A percentile compares a stretch with the other conserved stretches of the same genome.
These are phyloP conservation scores for Candida pseudofarinosa DNA, from an alignment of 805 yeast genomes.

Conservation along the genomic window DNA sequence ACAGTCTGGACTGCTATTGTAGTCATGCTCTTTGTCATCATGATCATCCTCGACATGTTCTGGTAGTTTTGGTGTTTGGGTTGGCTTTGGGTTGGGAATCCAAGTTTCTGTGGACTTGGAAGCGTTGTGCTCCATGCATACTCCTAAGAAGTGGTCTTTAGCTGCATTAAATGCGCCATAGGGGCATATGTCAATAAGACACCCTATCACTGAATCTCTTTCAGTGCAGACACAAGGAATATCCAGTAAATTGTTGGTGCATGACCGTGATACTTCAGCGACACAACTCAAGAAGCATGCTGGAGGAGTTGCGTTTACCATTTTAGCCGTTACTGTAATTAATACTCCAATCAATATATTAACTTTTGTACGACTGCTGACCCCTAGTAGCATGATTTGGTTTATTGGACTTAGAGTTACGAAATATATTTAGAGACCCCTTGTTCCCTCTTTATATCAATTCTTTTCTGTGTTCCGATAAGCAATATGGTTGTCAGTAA, in stretches of 20 bases:
- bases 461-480: too few relatives aligned
- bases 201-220: conserved; percentile 36
- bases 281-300: conserved; percentile 47
- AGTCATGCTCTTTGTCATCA: conserved; percentile 5
- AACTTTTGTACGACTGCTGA: too few relatives aligned
- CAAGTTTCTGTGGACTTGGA: conserved; percentile 5
- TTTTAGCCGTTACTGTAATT: background rate
- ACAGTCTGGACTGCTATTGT: conserved; percentile 7
- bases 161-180: conserved; percentile 39
- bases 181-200: conserved; percentile 45
- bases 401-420: too few relatives aligned
- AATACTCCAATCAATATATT: background rate
- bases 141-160: conserved; percentile 47
- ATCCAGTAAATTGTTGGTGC: conserved; percentile 30
- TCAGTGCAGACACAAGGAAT: conserved; percentile 37
- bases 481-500: too few relatives aligned
- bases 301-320: conserved; percentile 43
- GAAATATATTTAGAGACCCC: too few relatives aligned
- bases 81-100: conserved; percentile 5
- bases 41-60: conserved; percentile 1
- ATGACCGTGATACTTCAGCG: conserved; percentile 30
- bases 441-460: too few relatives aligned
- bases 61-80: conserved; percentile 2
- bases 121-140: conserved; percentile 38
- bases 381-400: too few relatives aligned